Conservation (phyloP, 1,284 basidiomycete genomes). For the Puccinia coronata region DNA sequence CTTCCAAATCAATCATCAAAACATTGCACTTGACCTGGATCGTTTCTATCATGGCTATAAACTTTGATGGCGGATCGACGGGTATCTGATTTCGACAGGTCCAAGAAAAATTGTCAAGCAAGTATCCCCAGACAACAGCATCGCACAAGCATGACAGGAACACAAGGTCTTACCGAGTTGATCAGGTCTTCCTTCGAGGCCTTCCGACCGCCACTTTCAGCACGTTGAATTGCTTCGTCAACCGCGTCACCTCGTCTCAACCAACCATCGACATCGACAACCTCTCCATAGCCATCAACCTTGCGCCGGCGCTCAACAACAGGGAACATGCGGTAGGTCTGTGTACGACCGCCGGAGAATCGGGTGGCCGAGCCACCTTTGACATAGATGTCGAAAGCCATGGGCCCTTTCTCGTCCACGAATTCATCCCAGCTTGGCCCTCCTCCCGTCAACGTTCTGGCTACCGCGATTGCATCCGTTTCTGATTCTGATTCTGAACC, state of each 20-base stretch:
- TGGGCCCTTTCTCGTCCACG: conserved; percentile 59
- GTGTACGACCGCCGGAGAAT: conserved; percentile 72
- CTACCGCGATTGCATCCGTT: conserved; percentile 48
- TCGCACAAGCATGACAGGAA: not conserved
- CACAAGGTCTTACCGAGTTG: conserved; percentile 56
- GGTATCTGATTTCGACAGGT: not conserved
- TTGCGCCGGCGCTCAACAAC: conserved; percentile 87
- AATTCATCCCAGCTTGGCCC: conserved; percentile 56
- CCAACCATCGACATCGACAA: conserved; percentile 91
- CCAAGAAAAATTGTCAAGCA: not conserved
- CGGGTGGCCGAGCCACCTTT: conserved; percentile 82
- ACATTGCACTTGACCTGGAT: conserved; percentile 80
- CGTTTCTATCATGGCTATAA: conserved; percentile 71
- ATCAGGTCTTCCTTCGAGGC: conserved; percentile 68
- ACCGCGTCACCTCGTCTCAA: conserved; percentile 80
- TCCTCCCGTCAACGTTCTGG: conserved; percentile 58
- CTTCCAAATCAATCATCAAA: conserved; percentile 91
- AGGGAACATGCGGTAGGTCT: conserved; percentile 94
- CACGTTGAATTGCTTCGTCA: conserved; percentile 69
- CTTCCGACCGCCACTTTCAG: conserved; percentile 75
- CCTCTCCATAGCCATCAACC: conserved; percentile 95
- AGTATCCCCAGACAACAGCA: too few species aligned
- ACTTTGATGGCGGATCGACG: conserved; percentile 88
- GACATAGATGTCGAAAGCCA: conserved; percentile 93
- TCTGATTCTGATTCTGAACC: conserved; percentile 52